These are phyloP conservation scores for Coprinellus micaceus DNA, from an alignment of 768 basidiomycete species.

Conservation along the genomic window DNA sequence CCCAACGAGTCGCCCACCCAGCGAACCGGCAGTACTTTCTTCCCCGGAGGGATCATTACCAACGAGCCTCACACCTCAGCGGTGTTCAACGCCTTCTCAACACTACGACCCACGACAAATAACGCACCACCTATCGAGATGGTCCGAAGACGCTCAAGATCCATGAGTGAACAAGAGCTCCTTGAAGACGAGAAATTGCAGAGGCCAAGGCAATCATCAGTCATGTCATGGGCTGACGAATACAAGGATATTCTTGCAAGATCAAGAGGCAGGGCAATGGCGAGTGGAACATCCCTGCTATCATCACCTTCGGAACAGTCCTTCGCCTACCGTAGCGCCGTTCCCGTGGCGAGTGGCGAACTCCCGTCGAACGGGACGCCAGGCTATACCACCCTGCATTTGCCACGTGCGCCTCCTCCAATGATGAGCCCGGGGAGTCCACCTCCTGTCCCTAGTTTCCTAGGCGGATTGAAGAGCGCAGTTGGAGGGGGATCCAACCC, in stretches of 20 bases:
- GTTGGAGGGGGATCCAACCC: not conserved
- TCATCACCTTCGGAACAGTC: not conserved
- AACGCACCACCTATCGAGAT: constrained; percentile 4
- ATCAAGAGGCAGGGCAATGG: constrained; percentile 1
- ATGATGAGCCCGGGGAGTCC: not conserved
- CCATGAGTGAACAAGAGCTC: not conserved
- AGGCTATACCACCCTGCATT: constrained; percentile 11
- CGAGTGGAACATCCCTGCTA: not conserved
- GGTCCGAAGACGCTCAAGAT: constrained; percentile 1
- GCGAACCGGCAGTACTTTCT: not conserved
- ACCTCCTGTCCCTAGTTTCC: not conserved
- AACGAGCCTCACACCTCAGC: not conserved
- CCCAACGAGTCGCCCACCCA: constrained; percentile 6
- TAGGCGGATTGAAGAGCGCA: not conserved
- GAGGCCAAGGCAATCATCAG: constrained; percentile 1
- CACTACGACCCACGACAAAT: not conserved
- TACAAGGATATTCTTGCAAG: constrained; percentile 9
- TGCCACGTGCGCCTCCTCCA: constrained; percentile 13
- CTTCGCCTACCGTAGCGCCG: constrained; percentile 6
- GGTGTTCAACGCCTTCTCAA: constrained; percentile 3
- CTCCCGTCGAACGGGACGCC: constrained; percentile 16
- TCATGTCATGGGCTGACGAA: constrained; percentile 8
- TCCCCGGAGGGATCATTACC: not conserved
- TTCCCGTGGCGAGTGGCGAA: constrained; percentile 13
- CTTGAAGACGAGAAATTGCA: not conserved